phyloP scores from a whole-genome alignment of 352 stramenopile genomes.

The Globisporangium takayamanum region DNA sequence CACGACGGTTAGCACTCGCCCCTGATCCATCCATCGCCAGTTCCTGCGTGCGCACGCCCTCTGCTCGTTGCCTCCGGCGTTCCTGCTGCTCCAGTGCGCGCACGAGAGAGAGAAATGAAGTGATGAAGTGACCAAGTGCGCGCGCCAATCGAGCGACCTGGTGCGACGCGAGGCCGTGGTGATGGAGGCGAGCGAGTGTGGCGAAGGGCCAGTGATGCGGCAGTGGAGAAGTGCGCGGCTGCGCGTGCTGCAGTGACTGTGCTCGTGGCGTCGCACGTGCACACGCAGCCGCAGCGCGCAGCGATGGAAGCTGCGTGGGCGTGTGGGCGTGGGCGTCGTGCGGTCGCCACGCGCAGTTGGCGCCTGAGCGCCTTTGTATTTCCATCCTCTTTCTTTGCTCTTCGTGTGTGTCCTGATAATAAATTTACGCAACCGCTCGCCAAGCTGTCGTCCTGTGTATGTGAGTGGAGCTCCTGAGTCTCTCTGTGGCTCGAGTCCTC shows the following conservation, averaged over 20 bases:
- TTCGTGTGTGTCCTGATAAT: conserved; percentile 52
- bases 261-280: neutral
- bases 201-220: too few relatives aligned
- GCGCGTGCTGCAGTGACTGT: neutral
- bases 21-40: neutral
- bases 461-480: neutral
- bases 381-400: conserved; percentile 36
- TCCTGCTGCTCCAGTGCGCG: too few relatives aligned
- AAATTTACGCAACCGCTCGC: conserved; percentile 25
- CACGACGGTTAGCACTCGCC: neutral
- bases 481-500: too few relatives aligned
- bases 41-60: conserved; percentile 3
- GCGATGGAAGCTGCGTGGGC: conserved; percentile 18
- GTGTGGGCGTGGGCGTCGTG: too few relatives aligned
- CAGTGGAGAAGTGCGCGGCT: neutral
- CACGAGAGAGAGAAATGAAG: conserved; percentile 1
- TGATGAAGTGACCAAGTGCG: too few relatives aligned
- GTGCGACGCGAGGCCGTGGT: too few relatives aligned
- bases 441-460: neutral
- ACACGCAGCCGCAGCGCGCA: neutral
- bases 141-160: too few relatives aligned
- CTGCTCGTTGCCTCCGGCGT: neutral
- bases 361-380: conserved; percentile 16
- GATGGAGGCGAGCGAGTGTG: too few relatives aligned
- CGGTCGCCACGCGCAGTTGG: too few relatives aligned